Conservation (phyloP, 306 rosid genomes). For the Prunus fruticosa region DNA sequence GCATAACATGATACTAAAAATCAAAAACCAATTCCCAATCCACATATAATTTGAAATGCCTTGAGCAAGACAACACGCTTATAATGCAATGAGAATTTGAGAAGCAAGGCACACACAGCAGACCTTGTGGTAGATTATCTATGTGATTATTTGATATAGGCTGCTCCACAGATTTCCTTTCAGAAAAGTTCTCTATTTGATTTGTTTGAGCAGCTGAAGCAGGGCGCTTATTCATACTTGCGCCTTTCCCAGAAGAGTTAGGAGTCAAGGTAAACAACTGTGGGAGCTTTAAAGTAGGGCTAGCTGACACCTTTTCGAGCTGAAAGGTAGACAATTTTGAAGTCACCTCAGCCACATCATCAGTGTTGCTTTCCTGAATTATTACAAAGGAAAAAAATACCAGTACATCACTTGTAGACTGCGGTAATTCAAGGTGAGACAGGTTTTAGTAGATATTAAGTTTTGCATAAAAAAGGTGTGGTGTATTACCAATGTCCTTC, state of each 20-base stretch:
- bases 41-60: conserved; percentile 21
- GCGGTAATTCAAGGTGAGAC: conserved; percentile 2
- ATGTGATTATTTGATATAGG: conserved; percentile 54
- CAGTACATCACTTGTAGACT: conserved; percentile 9
- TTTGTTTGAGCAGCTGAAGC: conserved; percentile 55
- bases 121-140: conserved; percentile 70
- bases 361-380: conserved; percentile 62
- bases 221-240: conserved; percentile 70
- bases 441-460: conserved; percentile 9
- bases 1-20: conserved; percentile 27
- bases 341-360: conserved; percentile 72
- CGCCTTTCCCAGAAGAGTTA: conserved; percentile 82
- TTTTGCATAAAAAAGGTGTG: background rate
- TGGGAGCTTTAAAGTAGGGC: conserved; percentile 95
- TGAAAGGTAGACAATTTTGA: conserved; percentile 72
- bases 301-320: conserved; percentile 78
- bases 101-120: conserved; percentile 21
- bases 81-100: conserved; percentile 18
- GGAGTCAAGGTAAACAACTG: conserved; percentile 89
- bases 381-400: conserved; percentile 16
- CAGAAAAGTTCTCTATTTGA: conserved; percentile 63
- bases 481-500: conserved; percentile 67
- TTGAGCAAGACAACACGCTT: conserved; percentile 20
- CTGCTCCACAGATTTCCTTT: conserved; percentile 56
- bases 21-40: conserved; percentile 8